Evolutionary conservation across 345 rosid species (phyloP).

Genomic region (Nephelium lappaceum): DNA sequence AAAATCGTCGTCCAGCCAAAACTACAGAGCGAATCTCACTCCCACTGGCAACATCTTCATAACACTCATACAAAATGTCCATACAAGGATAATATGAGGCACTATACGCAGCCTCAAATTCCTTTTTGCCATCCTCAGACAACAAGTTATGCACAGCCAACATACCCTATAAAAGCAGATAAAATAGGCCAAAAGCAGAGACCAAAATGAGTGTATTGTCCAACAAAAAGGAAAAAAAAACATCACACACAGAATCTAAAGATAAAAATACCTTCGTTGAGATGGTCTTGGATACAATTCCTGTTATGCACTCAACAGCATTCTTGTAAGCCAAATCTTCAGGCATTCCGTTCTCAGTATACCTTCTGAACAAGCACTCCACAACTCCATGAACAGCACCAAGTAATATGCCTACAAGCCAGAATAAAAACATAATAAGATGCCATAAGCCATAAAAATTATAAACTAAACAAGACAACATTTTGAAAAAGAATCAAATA

Average conservation of each 20-base stretch:
- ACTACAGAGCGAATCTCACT: constrained; percentile 52
- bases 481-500: constrained; percentile 18
- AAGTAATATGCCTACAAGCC: constrained; percentile 67
- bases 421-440: constrained; percentile 12
- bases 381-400: constrained; percentile 93
- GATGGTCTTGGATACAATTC: constrained; percentile 59
- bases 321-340: constrained; percentile 82
- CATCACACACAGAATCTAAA: not conserved
- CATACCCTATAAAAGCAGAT: constrained; percentile 50
- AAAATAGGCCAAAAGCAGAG: constrained; percentile 24
- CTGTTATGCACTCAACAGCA: constrained; percentile 91
- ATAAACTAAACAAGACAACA: not conserved
- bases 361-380: constrained; percentile 77
- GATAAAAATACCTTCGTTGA: constrained; percentile 49
- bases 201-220: constrained; percentile 23
- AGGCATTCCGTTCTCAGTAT: constrained; percentile 77
- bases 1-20: constrained; percentile 48
- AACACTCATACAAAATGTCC: constrained; percentile 64
- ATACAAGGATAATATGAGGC: constrained; percentile 64
- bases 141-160: constrained; percentile 56
- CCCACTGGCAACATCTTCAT: constrained; percentile 50
- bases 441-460: not conserved
- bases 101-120: constrained; percentile 57
- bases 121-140: constrained; percentile 49
- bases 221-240: not conserved